Evolutionary conservation across 768 basidiomycete genomes (phyloP).

Genomic region (Trametes maxima): DNA sequence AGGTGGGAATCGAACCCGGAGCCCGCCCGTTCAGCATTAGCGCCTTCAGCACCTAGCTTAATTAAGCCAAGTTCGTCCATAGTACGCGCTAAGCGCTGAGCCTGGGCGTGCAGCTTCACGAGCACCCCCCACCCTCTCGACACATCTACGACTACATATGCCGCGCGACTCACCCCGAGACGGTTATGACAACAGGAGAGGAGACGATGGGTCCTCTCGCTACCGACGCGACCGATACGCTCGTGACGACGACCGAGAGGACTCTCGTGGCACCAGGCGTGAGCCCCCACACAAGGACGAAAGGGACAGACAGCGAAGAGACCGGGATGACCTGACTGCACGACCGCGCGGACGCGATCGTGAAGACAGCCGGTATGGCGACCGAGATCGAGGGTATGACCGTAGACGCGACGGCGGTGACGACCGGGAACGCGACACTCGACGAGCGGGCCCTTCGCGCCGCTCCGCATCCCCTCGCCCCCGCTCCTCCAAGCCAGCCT

Average conservation of each 20-base stretch:
- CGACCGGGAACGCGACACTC: slow-evolving; percentile 25
- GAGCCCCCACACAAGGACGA: slow-evolving; percentile 27
- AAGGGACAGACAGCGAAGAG: slow-evolving; percentile 20
- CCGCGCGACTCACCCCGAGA: slow-evolving; percentile 20
- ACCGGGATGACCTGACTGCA: slow-evolving; percentile 3
- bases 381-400: slow-evolving; percentile 34
- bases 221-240: slow-evolving; percentile 13
- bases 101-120: not conserved
- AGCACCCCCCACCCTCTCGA: not conserved
- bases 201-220: slow-evolving; percentile 4
- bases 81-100: too few species aligned
- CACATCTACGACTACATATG: slow-evolving; percentile 3
- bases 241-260: slow-evolving; percentile 18
- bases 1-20: too few species aligned
- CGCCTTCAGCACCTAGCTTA: too few species aligned
- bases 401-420: slow-evolving; percentile 27
- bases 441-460: slow-evolving; percentile 37
- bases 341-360: not conserved
- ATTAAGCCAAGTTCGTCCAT: not conserved
- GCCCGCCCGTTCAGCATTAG: too few species aligned
- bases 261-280: slow-evolving; percentile 22
- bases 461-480: slow-evolving; percentile 67
- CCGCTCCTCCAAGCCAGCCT: slow-evolving; percentile 32
- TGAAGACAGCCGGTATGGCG: slow-evolving; percentile 34
- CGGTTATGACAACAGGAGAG: not conserved